Evolutionary conservation across 305 asterid species (phyloP).

Genomic region (Solanum hybrid): DNA sequence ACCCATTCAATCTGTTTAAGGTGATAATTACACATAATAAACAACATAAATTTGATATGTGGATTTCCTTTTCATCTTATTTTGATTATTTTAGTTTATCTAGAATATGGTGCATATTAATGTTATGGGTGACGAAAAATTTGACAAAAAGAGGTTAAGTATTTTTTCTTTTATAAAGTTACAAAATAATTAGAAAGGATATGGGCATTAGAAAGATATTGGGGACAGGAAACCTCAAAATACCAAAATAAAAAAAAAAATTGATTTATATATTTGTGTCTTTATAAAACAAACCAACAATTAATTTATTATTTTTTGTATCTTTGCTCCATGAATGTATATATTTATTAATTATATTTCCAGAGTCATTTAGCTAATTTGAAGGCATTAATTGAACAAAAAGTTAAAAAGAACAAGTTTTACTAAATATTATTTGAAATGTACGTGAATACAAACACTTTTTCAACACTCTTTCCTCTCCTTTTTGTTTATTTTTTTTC

Average conservation of each 20-base stretch:
- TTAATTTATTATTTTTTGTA: too few species aligned
- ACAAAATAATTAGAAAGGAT: not conserved
- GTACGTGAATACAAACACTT: not conserved
- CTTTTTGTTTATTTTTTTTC: not conserved
- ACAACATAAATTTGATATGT: not conserved
- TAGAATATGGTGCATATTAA: not conserved
- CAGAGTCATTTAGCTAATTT: not conserved
- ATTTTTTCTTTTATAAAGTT: not conserved
- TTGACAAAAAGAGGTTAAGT: not conserved
- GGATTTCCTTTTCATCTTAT: not conserved
- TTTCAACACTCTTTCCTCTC: not conserved
- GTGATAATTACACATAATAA: not conserved
- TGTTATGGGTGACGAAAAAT: not conserved
- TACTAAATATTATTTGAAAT: too few species aligned
- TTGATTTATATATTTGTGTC: not conserved
- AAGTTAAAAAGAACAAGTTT: not conserved
- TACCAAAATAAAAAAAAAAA: too few species aligned
- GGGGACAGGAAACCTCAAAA: not conserved
- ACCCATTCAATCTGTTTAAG: not conserved
- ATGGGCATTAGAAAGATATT: not conserved
- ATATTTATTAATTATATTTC: too few species aligned
- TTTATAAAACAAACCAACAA: too few species aligned
- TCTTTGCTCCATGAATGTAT: not conserved
- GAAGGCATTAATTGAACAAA: not conserved
- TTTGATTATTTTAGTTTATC: not conserved